phyloP scores from a whole-genome alignment of 345 rosid species.

The Balakata baccata region DNA sequence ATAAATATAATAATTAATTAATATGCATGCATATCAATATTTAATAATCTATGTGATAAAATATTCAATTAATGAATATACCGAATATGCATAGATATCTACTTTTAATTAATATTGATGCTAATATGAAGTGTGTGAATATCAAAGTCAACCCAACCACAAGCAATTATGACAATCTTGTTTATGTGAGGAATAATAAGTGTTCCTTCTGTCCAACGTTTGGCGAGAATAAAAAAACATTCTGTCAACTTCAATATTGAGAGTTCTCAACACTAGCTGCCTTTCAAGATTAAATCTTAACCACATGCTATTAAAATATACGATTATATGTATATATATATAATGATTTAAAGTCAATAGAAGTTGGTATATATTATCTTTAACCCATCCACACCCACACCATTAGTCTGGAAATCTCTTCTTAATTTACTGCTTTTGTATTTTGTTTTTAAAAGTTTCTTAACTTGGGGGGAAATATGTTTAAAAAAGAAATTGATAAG shows the following conservation, averaged over 20 bases:
- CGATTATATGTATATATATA: background rate
- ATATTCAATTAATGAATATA: no score
- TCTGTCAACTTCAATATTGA: background rate
- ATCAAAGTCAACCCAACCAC: constrained; percentile 8
- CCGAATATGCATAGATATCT: no score
- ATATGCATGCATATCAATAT: no score
- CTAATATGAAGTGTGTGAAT: background rate
- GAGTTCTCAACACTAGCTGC: background rate
- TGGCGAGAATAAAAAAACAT: no score
- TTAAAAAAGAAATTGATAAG: background rate
- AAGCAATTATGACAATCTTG: no score
- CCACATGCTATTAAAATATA: no score
- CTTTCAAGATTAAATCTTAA: no score
- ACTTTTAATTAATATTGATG: background rate
- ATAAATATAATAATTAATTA: no score
- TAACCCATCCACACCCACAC: background rate
- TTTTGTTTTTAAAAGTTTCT: background rate
- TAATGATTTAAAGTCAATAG: constrained; percentile 1
- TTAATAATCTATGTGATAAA: no score
- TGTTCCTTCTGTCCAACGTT: no score
- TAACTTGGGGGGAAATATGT: background rate
- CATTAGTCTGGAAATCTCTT: background rate
- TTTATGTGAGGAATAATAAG: no score
- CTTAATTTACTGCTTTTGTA: background rate
- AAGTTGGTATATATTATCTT: constrained; percentile 3